Evolutionary conservation across 2,329 filamentous ascomycete genomes (phyloP), one percentile per base, ranked within the genome.

Genomic region (Monilinia fructigena): DNA sequence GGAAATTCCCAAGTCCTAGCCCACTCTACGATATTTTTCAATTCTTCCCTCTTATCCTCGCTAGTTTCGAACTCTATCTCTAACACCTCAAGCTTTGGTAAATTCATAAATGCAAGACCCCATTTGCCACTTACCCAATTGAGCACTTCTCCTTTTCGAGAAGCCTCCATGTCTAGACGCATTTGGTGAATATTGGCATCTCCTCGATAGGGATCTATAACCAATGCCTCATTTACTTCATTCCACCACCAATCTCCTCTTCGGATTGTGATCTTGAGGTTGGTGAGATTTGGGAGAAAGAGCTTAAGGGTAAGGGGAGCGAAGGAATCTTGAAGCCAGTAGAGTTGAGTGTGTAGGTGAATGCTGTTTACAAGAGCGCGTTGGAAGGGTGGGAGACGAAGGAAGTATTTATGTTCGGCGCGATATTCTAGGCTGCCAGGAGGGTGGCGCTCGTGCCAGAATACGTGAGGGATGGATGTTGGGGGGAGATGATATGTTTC

Each of bases 171-270:
- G 50, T 67, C 59, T 59, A n/a, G 10, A 26, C 28, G 23, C 69
- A 71, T 71, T 28, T 55, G 42, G 4, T 16, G 20, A 31, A 66
- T 14, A 8, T 67, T 23, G 8, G 40, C 52, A 35, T 63, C 64
- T 1, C 64, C 66, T 0, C 61, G 31, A 16, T 70, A 59, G 11
- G 72, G 71, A 66, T 70, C 70, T 20, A 74, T 74, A 4, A 28
- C 60, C 12, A 74, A 42, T 0, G 67, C 31, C 16, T 52, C 47
- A 66, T 70, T 72, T 2, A 40, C 47, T 45, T 73, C 71, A 58
- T 72, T 71, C 47, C 66, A 70, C 72, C 70, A 74, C 73, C 72
- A 75, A 61, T 74, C 72, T 3, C 70, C 66, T 23, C 71, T 65
- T 26, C 72, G 45, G 26, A 75, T 69, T 11, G 72, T 72, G 40